Percentiles rank a stretch among this genome's conserved stretches.
Evolutionary conservation across 2,329 filamentous ascomycete genomes (phyloP).

Genomic region (Aspergillus alliaceus): DNA sequence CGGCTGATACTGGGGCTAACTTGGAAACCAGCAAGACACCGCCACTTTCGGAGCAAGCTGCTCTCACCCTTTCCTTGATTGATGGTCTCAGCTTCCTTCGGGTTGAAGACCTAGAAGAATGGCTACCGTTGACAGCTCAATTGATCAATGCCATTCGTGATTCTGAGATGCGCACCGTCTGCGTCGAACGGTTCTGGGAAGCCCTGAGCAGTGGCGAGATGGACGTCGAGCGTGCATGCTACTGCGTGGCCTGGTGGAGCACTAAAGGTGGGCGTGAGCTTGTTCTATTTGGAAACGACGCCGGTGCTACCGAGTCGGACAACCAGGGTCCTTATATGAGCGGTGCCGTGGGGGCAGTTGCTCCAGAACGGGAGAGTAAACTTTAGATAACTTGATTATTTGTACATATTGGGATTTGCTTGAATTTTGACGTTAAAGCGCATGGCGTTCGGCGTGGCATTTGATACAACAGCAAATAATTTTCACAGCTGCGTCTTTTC

Average conservation of each 20-base stretch:
- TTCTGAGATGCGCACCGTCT: constrained; percentile 60
- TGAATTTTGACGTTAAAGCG: constrained; percentile 2
- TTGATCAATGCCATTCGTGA: constrained; percentile 66
- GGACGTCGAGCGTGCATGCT: constrained; percentile 78
- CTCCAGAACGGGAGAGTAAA: constrained; percentile 44
- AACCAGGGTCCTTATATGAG: constrained; percentile 53
- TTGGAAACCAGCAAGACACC: constrained; percentile 33
- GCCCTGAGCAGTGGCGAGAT: constrained; percentile 78
- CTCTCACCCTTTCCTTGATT: constrained; percentile 72
- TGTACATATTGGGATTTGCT: not conserved
- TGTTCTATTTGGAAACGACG: constrained; percentile 49
- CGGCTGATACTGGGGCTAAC: constrained; percentile 34
- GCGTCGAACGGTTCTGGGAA: constrained; percentile 75
- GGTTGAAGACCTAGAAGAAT: constrained; percentile 71
- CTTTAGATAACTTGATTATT: constrained; percentile 37
- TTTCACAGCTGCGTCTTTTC: not conserved
- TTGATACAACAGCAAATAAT: constrained; percentile 15
- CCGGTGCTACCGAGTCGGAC: constrained; percentile 13
- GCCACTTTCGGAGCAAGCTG: constrained; percentile 69
- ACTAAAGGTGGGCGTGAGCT: constrained; percentile 59
- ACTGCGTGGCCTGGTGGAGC: constrained; percentile 87
- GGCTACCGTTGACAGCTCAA: constrained; percentile 71
- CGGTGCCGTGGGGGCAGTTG: constrained; percentile 48
- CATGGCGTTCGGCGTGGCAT: constrained; percentile 13
- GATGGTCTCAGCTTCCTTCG: constrained; percentile 76